Evolutionary conservation across 352 stramenopile genomes (phyloP), one percentile per base, ranked within the genome.

Genomic region (Globisporangium parvum): DNA sequence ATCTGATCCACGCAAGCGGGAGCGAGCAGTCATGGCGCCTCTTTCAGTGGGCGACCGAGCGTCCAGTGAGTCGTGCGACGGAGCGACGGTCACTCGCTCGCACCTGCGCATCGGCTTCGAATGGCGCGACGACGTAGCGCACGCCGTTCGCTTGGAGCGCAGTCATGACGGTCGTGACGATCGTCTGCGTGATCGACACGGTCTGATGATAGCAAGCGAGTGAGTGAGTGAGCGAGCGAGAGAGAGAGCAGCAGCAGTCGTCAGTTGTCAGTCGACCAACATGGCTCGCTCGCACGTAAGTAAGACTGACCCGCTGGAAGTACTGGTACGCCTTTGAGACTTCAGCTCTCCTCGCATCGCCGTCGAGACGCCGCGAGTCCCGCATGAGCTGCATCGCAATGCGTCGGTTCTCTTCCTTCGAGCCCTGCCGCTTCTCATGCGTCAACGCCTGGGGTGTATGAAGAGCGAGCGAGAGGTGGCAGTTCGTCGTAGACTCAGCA

Each of bases 81-180:
- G 3, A 42, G 18, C 21, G 17, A 9, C 3, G 2, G 17, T 37
- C 14, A 48, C 44, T 1, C 17, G 10, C 12, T 2, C 24, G 11
- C n/a, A 73, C 71, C 67, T 87, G 78, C 6, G 81, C 78, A 46
- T 91, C 81, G 0, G 81, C 79, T 58, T 91, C 81, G 47, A 86
- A 89, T 26, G 81, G 81, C 14, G 80, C 80, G n/a, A 87, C 75
- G 17, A 88, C 77, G 37, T 88, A 88, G 3, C 65, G 61, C 18
- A 88, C 60, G 37, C 59, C 65, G 42, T 62, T 66, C 45, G 62
- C 57, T 51, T 67, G 71, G 20, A 91, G 52, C n/a, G 72, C 77
- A 15, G 67, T 53, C 65, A 85, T 85, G 41, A 91, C 77, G 31
- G 66, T 80, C 11, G 57, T 66, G 45, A 91, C 68, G 39, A 91